phyloP scores from a whole-genome alignment of 768 basidiomycete genomes.

The Termitomyces titanicus region DNA sequence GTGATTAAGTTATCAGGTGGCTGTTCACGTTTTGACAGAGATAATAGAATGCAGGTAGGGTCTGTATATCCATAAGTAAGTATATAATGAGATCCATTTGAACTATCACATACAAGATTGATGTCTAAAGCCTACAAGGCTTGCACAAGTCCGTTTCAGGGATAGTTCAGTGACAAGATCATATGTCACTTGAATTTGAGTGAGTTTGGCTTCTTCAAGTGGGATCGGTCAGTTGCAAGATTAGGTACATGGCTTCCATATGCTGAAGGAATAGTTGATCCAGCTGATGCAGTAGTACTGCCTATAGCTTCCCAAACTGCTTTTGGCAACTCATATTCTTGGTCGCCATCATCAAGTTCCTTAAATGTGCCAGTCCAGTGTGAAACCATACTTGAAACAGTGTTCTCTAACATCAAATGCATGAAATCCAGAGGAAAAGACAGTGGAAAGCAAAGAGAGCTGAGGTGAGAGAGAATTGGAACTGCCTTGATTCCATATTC shows the following conservation, averaged over 20 bases:
- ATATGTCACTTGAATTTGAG: conserved; percentile 15
- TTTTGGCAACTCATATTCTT: conserved; percentile 14
- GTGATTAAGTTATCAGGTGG: conserved; percentile 13
- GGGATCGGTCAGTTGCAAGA: conserved; percentile 19
- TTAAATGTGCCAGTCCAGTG: conserved; percentile 40
- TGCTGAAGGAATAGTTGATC: conserved; percentile 22
- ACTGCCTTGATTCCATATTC: conserved; percentile 31
- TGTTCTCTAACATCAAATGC: conserved; percentile 40
- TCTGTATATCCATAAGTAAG: conserved; percentile 15
- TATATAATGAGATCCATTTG: too few species aligned
- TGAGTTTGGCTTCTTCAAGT: conserved; percentile 13
- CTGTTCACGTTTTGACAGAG: conserved; percentile 10
- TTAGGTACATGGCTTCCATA: conserved; percentile 25
- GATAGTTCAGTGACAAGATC: conserved; percentile 5
- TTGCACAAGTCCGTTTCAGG: background rate
- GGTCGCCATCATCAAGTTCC: conserved; percentile 27
- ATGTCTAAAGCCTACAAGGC: background rate
- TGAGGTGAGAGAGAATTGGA: conserved; percentile 26
- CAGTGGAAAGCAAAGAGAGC: conserved; percentile 30
- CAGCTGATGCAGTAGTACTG: conserved; percentile 22
- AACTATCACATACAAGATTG: conserved; percentile 1
- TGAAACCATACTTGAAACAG: conserved; percentile 31
- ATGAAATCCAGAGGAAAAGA: conserved; percentile 46
- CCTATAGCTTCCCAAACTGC: conserved; percentile 36
- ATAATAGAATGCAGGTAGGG: conserved; percentile 23